Conservation (phyloP, 225 moss, liverwort and hornwort species). For the Pseudoscleropodium purum region DNA sequence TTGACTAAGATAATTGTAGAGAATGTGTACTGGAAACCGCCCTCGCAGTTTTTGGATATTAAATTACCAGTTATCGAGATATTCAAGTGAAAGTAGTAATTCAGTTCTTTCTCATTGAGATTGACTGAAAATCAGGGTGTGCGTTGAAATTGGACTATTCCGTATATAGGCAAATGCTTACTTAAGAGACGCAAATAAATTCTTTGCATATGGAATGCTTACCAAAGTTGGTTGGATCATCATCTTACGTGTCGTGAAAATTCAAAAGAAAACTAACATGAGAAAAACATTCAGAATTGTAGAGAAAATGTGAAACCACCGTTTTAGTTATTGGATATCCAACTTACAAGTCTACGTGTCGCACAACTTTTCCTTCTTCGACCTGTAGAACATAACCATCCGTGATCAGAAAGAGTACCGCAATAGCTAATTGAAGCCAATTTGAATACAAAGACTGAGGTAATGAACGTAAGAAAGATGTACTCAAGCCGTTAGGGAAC, state of each 20-base stretch:
- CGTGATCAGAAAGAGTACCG: not conserved
- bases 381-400: slow-evolving; percentile 31
- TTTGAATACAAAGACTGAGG: not conserved
- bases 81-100: not conserved
- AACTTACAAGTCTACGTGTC: slow-evolving; percentile 86
- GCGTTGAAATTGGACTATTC: not conserved
- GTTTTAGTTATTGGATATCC: not conserved
- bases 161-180: no score
- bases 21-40: not conserved
- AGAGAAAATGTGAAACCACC: not conserved
- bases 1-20: not conserved
- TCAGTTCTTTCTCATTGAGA: not conserved
- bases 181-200: not conserved
- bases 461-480: not conserved
- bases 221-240: not conserved
- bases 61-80: slow-evolving; percentile 55
- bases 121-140: not conserved
- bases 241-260: not conserved
- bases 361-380: slow-evolving; percentile 70
- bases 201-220: not conserved
- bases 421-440: not conserved
- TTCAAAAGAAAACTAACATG: not conserved
- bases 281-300: not conserved
- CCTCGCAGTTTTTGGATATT: not conserved
- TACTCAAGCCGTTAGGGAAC: not conserved